phyloP scores from a whole-genome alignment of 176 grass and related monocot genomes.

The Zoysia pacifica region DNA sequence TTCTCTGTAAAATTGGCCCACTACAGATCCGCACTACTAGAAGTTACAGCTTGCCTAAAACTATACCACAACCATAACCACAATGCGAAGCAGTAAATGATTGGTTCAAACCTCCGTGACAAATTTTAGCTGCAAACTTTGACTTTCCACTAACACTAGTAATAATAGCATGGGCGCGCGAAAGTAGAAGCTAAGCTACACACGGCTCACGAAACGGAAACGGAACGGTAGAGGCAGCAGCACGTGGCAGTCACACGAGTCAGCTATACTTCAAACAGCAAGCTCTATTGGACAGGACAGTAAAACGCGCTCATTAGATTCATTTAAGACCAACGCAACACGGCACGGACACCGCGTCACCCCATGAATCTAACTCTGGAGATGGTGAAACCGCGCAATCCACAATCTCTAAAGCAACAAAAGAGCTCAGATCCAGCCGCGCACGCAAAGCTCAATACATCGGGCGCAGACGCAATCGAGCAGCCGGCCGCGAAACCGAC shows the following conservation, averaged over 20 bases:
- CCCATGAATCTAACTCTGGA: conserved; percentile 24
- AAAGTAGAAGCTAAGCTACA: neutral
- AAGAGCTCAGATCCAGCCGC: conserved; percentile 29
- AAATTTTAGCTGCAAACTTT: neutral
- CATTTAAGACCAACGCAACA: neutral
- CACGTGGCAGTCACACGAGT: neutral
- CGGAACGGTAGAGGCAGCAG: neutral
- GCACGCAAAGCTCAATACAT: neutral
- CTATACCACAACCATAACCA: neutral
- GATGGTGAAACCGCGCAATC: neutral
- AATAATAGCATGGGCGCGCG: neutral
- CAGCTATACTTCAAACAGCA: neutral
- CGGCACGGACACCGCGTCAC: neutral
- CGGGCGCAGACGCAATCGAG: neutral
- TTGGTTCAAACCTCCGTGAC: neutral
- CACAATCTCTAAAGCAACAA: neutral
- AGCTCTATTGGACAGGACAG: neutral
- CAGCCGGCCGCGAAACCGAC: neutral
- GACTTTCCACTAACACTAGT: neutral
- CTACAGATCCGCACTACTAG: neutral
- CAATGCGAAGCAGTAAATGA: neutral
- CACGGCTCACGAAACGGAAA: neutral
- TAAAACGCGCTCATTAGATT: neutral
- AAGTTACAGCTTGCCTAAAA: neutral
- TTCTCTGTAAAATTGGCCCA: neutral